Evolutionary conservation across 140 eudicot genomes (phyloP).

Genomic region (Ambrosia hybrid): DNA sequence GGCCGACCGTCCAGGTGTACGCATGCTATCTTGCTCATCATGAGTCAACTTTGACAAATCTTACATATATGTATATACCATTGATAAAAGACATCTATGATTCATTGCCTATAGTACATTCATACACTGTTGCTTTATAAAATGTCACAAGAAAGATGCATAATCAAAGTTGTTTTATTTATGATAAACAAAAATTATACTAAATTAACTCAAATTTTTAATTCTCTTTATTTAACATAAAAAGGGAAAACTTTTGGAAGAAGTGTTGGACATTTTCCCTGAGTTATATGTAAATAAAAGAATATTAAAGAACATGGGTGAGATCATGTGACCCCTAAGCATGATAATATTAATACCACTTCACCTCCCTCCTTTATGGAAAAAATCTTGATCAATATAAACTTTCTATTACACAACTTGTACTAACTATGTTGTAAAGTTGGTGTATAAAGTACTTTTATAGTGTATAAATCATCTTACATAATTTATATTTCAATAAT

Average conservation of each 20-base stretch:
- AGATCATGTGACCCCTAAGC: slow-evolving; percentile 41
- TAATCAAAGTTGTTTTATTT: too few species aligned
- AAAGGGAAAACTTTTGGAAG: background rate
- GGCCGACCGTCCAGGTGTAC: slow-evolving; percentile 98
- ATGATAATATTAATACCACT: slow-evolving; percentile 11
- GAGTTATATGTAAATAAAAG: slow-evolving; percentile 12
- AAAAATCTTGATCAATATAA: slow-evolving; percentile 11
- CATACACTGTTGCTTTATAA: too few species aligned
- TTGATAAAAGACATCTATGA: background rate
- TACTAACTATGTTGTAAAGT: background rate
- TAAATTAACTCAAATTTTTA: background rate
- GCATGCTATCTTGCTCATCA: slow-evolving; percentile 98
- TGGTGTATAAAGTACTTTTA: background rate
- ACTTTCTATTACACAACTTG: slow-evolving; percentile 16
- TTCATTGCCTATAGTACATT: background rate
- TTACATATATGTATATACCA: background rate
- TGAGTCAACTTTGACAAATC: slow-evolving; percentile 19
- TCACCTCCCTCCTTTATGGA: slow-evolving; percentile 9
- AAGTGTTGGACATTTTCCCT: background rate
- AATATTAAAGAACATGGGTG: slow-evolving; percentile 37
- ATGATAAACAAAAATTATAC: background rate
- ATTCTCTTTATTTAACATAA: background rate
- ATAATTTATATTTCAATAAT: too few species aligned
- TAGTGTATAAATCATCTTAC: too few species aligned
- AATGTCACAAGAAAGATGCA: too few species aligned